Percentiles rank a stretch among this genome's conserved stretches.
Evolutionary conservation across 805 yeast genomes (phyloP).

Genomic region (Teunomyces barrocoloradensis): DNA sequence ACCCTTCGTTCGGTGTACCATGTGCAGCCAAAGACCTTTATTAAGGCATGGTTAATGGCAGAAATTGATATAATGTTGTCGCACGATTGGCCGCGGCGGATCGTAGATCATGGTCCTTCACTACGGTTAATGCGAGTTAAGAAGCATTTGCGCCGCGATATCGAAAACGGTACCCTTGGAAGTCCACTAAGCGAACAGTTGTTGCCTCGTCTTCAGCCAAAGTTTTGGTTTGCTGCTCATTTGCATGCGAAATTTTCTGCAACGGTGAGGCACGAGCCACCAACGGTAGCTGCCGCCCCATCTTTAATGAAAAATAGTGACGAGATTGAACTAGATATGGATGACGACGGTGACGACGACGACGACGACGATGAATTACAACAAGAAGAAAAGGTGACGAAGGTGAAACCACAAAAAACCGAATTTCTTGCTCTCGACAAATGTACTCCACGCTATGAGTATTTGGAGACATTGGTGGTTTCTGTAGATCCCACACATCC

Average conservation of each 20-base stretch:
- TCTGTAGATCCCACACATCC: conserved; percentile 14
- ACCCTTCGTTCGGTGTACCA: conserved; percentile 68
- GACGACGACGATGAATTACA: conserved; percentile 2
- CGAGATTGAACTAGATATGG: conserved; percentile 23
- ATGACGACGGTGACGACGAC: conserved; percentile 6
- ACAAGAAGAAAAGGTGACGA: conserved; percentile 6
- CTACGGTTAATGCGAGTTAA: conserved; percentile 51
- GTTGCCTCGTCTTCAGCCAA: conserved; percentile 55
- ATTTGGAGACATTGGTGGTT: conserved; percentile 46
- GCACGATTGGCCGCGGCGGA: conserved; percentile 95
- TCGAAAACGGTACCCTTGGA: conserved; percentile 61
- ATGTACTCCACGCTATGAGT: conserved; percentile 64
- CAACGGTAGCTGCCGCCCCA: background rate
- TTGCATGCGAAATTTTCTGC: conserved; percentile 77
- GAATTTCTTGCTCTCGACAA: conserved; percentile 81
- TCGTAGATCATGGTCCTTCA: conserved; percentile 64
- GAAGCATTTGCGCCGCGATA: conserved; percentile 66
- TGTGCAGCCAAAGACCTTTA: conserved; percentile 60
- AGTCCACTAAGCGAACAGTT: conserved; percentile 63
- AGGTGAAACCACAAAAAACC: conserved; percentile 23
- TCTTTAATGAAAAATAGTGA: conserved; percentile 8
- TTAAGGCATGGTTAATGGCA: conserved; percentile 49
- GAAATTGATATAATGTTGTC: conserved; percentile 59
- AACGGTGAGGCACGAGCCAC: background rate
- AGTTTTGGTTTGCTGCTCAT: conserved; percentile 86